Percentiles rank a stretch among this genome's conserved stretches.
Evolutionary conservation across 2,329 filamentous ascomycete species (phyloP).

Genomic region (Talaromyces sp.): DNA sequence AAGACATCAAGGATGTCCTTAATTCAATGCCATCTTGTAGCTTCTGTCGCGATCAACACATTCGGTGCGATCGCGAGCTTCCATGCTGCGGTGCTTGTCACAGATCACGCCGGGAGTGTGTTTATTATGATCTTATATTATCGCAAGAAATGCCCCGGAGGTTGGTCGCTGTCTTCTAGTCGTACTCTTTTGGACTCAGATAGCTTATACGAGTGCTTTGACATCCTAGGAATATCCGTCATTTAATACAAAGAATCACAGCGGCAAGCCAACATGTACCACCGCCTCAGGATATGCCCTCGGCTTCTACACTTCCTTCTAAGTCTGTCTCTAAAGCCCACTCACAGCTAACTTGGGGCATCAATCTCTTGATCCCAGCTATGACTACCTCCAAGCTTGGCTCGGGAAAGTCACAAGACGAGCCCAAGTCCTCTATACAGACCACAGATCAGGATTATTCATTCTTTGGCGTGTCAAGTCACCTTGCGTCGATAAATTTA

Average conservation of each 20-base stretch:
- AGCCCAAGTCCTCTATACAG: background rate
- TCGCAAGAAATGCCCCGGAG: constrained; percentile 3
- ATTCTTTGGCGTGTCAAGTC: constrained; percentile 6
- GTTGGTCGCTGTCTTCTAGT: background rate
- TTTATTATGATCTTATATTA: constrained; percentile 7
- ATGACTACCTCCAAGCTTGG: background rate
- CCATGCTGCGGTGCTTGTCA: constrained; percentile 2
- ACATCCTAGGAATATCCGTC: background rate
- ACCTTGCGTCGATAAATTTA: constrained; percentile 4
- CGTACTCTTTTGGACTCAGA: background rate
- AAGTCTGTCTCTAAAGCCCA: background rate
- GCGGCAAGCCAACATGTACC: constrained; percentile 1
- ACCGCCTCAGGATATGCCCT: background rate
- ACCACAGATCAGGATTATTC: background rate
- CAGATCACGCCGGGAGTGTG: constrained; percentile 3
- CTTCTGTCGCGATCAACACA: constrained; percentile 8
- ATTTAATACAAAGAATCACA: constrained; percentile 4
- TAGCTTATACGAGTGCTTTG: background rate
- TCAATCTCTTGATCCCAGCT: constrained; percentile 8
- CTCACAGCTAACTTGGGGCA: background rate
- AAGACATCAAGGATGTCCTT: constrained; percentile 3
- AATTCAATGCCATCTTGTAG: constrained; percentile 5
- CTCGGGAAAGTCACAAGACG: too few relatives aligned
- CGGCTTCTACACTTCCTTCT: background rate
- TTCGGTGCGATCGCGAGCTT: constrained; percentile 5